Evolutionary conservation across 2,329 filamentous ascomycete species (phyloP).

Genomic region (Esteya vermicola): DNA sequence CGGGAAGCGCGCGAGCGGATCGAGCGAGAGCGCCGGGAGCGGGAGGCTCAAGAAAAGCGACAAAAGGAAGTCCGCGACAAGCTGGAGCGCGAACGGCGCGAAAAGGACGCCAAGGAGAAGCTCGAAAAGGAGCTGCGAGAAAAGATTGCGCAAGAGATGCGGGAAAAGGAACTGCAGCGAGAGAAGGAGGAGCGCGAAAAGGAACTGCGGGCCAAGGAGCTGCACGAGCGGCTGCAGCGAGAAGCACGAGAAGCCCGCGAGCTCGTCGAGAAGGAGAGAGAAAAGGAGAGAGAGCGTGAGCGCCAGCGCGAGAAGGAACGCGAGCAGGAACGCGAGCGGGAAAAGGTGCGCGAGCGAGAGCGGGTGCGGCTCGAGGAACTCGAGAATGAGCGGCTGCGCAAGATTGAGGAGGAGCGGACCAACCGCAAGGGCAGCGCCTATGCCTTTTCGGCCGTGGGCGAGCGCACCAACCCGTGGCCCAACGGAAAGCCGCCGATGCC

Average conservation of each 20-base stretch:
- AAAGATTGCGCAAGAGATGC: constrained; percentile 23
- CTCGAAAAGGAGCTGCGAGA: constrained; percentile 29
- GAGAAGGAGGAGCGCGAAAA: constrained; percentile 20
- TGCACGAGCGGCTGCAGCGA: constrained; percentile 2
- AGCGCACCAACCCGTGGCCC: constrained; percentile 58
- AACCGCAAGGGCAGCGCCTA: constrained; percentile 37
- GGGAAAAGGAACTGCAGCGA: constrained; percentile 22
- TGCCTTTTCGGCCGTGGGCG: constrained; percentile 50
- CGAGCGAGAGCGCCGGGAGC: constrained; percentile 15
- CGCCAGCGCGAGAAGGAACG: constrained; percentile 19
- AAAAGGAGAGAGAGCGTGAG: constrained; percentile 17
- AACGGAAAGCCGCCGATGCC: constrained; percentile 35
- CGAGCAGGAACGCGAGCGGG: constrained; percentile 5
- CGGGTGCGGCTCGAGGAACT: too few relatives aligned
- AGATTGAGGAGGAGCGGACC: constrained; percentile 14
- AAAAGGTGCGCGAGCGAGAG: constrained; percentile 8
- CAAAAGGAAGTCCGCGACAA: constrained; percentile 18
- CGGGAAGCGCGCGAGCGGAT: constrained; percentile 20
- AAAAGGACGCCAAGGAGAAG: constrained; percentile 18
- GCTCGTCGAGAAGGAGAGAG: constrained; percentile 18
- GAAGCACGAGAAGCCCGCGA: constrained; percentile 18
- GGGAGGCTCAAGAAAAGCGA: constrained; percentile 17
- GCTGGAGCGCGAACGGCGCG: constrained; percentile 16
- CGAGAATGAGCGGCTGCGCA: constrained; percentile 20
- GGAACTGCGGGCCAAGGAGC: constrained; percentile 14